Evolutionary conservation across 2,329 filamentous ascomycete genomes (phyloP).

Genomic region (Aureobasidium sp.): DNA sequence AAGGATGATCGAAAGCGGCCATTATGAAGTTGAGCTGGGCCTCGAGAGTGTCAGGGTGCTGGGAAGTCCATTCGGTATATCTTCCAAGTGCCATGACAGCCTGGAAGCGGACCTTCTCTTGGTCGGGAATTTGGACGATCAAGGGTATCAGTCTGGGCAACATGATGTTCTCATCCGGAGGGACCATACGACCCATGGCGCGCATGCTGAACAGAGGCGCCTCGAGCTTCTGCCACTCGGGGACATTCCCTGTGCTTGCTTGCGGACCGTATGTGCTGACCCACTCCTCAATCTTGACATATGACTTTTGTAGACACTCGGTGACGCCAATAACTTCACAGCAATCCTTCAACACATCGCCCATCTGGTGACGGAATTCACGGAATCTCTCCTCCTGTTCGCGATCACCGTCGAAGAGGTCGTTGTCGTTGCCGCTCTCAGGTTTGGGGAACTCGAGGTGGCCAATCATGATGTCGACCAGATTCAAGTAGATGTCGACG

Average conservation of each 20-base stretch:
- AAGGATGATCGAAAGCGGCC: constrained; percentile 79
- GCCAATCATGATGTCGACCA: constrained; percentile 87
- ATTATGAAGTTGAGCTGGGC: constrained; percentile 94
- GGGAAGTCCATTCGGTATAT: constrained; percentile 96
- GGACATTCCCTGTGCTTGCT: constrained; percentile 65
- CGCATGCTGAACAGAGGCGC: constrained; percentile 92
- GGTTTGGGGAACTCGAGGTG: constrained; percentile 81
- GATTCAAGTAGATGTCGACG: constrained; percentile 72
- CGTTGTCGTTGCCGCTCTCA: constrained; percentile 62
- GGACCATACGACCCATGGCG: constrained; percentile 94
- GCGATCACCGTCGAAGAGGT: constrained; percentile 90
- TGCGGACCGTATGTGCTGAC: constrained; percentile 72
- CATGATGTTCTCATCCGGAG: constrained; percentile 76
- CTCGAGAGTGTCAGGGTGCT: constrained; percentile 86
- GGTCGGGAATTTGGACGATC: constrained; percentile 85
- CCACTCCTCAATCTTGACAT: constrained; percentile 79
- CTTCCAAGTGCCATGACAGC: constrained; percentile 95
- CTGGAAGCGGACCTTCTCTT: constrained; percentile 97
- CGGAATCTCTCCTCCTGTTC: constrained; percentile 96
- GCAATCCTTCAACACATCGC: constrained; percentile 92
- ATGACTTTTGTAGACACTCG: constrained; percentile 83
- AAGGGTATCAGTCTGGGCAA: constrained; percentile 90
- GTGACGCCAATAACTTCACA: constrained; percentile 94
- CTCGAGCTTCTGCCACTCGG: constrained; percentile 93
- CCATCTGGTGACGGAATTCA: constrained; percentile 94